Conservation (phyloP, 495 filamentous ascomycete genomes). For the Penicillium desertorum region DNA sequence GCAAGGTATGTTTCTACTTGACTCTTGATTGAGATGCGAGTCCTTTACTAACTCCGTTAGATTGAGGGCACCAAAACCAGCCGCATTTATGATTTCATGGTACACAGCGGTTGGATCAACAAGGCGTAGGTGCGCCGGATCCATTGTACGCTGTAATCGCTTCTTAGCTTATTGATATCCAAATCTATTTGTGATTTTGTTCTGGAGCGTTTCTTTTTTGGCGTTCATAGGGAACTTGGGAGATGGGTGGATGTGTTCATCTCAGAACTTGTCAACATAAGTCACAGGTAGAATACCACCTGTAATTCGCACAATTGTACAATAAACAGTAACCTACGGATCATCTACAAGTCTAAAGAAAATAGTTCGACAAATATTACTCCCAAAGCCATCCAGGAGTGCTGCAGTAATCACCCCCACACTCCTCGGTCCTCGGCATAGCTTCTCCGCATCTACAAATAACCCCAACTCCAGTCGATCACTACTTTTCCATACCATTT, state of each 20-base stretch:
- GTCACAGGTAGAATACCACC: not conserved
- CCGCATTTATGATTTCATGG: slow-evolving; percentile 91
- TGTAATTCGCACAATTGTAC: not conserved
- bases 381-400: not conserved
- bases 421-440: slow-evolving; percentile 37
- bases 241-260: slow-evolving; percentile 15
- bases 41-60: slow-evolving; percentile 31
- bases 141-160: slow-evolving; percentile 3
- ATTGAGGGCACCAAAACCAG: slow-evolving; percentile 65
- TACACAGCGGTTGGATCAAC: slow-evolving; percentile 86
- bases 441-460: slow-evolving; percentile 26
- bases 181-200: slow-evolving; percentile 17
- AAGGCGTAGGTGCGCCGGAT: slow-evolving; percentile 51
- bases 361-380: not conserved
- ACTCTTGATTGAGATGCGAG: not conserved
- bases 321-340: not conserved
- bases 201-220: slow-evolving; percentile 19
- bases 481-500: not conserved
- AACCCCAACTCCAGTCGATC: slow-evolving; percentile 6
- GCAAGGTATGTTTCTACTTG: slow-evolving; percentile 48
- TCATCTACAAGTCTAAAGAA: not conserved
- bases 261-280: slow-evolving; percentile 2
- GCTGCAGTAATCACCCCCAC: not conserved
- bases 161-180: slow-evolving; percentile 23
- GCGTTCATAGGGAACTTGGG: slow-evolving; percentile 19